Evolutionary conservation across 2,329 filamentous ascomycete genomes (phyloP).

Genomic region (Pseudogymnoascus pannorum): DNA sequence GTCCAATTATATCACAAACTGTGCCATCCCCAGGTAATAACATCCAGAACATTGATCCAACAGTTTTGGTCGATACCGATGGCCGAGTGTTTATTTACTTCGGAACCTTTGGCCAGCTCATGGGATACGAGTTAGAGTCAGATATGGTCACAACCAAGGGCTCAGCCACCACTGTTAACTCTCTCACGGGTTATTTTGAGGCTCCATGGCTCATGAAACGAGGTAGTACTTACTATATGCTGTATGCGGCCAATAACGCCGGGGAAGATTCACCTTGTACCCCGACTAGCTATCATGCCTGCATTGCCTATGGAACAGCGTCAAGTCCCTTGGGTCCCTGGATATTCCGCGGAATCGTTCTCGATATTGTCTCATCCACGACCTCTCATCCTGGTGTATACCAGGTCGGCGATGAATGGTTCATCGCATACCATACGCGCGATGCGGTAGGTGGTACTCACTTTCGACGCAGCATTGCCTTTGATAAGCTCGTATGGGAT

Average conservation of each 20-base stretch:
- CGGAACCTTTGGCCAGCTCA: conserved; percentile 32
- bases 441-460: conserved; percentile 30
- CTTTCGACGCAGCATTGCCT: conserved; percentile 32
- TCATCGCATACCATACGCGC: conserved; percentile 32
- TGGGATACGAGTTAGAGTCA: conserved; percentile 28
- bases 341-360: conserved; percentile 30
- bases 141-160: conserved; percentile 33
- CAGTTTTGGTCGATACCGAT: conserved; percentile 32
- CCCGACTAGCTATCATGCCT: conserved; percentile 34
- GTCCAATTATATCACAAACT: conserved; percentile 32
- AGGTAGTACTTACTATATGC: conserved; percentile 32
- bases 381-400: conserved; percentile 33
- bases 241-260: conserved; percentile 35
- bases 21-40: conserved; percentile 27
- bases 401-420: conserved; percentile 26
- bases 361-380: conserved; percentile 32
- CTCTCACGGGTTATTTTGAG: conserved; percentile 32
- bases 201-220: conserved; percentile 35
- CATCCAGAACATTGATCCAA: conserved; percentile 36
- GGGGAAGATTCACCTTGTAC: conserved; percentile 32
- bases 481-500: conserved; percentile 30
- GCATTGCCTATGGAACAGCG: conserved; percentile 33
- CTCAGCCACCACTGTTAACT: conserved; percentile 20
- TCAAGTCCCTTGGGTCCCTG: conserved; percentile 29
- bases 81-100: conserved; percentile 33